Evolutionary conservation across 2,329 filamentous ascomycete species (phyloP).

Genomic region (Helotiales sp.): DNA sequence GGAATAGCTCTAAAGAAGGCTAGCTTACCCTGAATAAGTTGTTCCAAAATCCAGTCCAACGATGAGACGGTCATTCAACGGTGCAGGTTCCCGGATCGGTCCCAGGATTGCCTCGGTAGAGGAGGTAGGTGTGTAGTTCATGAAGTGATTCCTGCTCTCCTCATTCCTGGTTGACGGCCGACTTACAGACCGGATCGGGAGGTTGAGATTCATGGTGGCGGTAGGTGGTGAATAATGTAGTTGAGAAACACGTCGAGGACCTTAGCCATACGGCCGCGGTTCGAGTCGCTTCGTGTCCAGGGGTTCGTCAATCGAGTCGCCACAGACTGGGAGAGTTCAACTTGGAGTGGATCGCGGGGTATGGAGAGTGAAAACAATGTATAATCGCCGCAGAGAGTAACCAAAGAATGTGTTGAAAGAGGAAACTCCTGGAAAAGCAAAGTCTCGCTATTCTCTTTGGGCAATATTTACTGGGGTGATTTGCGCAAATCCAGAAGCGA

Average conservation of each 20-base stretch:
- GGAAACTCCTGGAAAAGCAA: not conserved
- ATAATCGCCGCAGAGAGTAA: not conserved
- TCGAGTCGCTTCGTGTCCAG: slow-evolving; percentile 7
- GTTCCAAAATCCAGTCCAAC: slow-evolving; percentile 83
- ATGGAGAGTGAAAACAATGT: not conserved
- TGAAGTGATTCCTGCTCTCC: slow-evolving; percentile 34
- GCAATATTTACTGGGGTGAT: not conserved
- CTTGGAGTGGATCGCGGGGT: not conserved
- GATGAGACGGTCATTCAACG: slow-evolving; percentile 64
- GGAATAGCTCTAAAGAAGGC: not conserved
- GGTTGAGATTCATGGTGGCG: slow-evolving; percentile 35
- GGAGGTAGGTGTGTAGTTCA: slow-evolving; percentile 50
- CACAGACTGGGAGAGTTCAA: not conserved
- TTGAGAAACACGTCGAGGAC: not conserved
- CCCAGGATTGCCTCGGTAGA: slow-evolving; percentile 64
- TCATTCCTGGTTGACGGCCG: slow-evolving; percentile 29
- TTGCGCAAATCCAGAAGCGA: not conserved
- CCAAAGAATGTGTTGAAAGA: not conserved
- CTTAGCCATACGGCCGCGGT: slow-evolving; percentile 13
- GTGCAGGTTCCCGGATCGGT: slow-evolving; percentile 53
- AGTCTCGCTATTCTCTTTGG: not conserved
- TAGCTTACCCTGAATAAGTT: slow-evolving; percentile 73
- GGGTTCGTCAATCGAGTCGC: slow-evolving; percentile 9
- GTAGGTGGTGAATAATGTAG: not conserved
- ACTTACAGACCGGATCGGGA: slow-evolving; percentile 31